Evolutionary conservation across 2,329 filamentous ascomycete species (phyloP).

Genomic region (Trichoderma oligosporum): DNA sequence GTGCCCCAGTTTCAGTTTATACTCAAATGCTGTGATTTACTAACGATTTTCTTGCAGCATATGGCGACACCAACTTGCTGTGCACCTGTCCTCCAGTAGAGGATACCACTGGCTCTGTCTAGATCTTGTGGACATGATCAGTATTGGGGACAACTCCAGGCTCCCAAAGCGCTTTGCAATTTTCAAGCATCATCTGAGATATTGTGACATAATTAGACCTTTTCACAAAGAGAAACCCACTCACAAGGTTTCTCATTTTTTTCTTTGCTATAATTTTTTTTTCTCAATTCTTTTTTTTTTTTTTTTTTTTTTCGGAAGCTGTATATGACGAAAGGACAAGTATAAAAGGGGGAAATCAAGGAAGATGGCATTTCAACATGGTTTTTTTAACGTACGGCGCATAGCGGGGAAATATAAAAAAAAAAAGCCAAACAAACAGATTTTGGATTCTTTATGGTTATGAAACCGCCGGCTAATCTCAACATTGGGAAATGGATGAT

Average conservation of each 20-base stretch:
- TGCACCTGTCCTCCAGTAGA: slow-evolving; percentile 89
- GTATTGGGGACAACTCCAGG: not conserved
- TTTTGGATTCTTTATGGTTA: slow-evolving; percentile 1
- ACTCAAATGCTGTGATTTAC: slow-evolving; percentile 5
- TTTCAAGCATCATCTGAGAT: not conserved
- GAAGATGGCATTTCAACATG: slow-evolving; percentile 25
- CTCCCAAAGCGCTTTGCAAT: not conserved
- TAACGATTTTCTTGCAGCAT: slow-evolving; percentile 51
- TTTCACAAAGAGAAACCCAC: not conserved
- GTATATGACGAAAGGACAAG: not conserved
- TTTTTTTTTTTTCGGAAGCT: slow-evolving; percentile 13
- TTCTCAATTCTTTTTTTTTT: too few species aligned
- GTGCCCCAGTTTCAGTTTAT: too few species aligned
- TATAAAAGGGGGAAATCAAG: slow-evolving; percentile 1
- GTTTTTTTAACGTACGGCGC: slow-evolving; percentile 18
- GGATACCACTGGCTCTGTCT: slow-evolving; percentile 40
- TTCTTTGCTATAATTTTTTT: too few species aligned
- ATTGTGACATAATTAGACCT: slow-evolving; percentile 5
- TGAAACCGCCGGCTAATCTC: slow-evolving; percentile 23
- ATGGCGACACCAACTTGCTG: slow-evolving; percentile 88
- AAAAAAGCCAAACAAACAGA: not conserved
- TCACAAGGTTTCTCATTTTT: slow-evolving; percentile 6
- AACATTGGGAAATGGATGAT: slow-evolving; percentile 24
- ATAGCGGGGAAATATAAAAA: slow-evolving; percentile 8
- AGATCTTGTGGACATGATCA: not conserved